A percentile compares a stretch with the other conserved stretches of the same genome.
Conservation (phyloP, 139 green algal species). For the Tetradesmus lagerheimii region DNA sequence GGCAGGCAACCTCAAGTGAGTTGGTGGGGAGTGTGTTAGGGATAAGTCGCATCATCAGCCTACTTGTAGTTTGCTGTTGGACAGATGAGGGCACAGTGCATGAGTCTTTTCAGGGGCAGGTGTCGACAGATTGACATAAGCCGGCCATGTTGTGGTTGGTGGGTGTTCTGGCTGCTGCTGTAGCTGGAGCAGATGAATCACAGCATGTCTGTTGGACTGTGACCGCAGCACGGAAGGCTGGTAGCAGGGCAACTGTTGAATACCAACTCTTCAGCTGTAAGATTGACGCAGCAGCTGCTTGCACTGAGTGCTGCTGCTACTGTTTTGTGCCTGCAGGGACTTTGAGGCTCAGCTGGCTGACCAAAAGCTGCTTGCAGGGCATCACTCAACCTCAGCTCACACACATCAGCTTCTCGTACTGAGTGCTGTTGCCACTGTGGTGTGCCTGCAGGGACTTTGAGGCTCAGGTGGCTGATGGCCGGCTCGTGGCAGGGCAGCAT, state of each 20-base stretch:
- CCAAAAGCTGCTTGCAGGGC: slow-evolving; percentile 12
- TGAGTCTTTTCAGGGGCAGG: too few species aligned
- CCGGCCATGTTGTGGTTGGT: too few species aligned
- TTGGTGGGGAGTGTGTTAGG: background rate
- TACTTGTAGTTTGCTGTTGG: too few species aligned
- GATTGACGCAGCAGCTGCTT: too few species aligned
- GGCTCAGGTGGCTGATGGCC: slow-evolving; percentile 38
- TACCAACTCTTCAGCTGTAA: background rate
- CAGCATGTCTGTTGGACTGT: too few species aligned
- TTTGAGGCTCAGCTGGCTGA: slow-evolving; percentile 5
- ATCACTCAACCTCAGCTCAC: slow-evolving; percentile 19
- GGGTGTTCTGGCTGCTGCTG: too few species aligned
- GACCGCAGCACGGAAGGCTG: too few species aligned
- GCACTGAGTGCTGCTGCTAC: background rate
- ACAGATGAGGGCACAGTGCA: background rate
- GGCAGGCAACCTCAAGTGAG: slow-evolving; percentile 79
- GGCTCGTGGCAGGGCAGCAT: slow-evolving; percentile 35
- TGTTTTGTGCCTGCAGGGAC: slow-evolving; percentile 5
- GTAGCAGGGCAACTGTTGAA: background rate
- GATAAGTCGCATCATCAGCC: too few species aligned
- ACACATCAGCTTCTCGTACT: background rate
- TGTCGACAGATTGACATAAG: too few species aligned
- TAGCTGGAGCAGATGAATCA: too few species aligned
- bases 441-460: slow-evolving; percentile 40
- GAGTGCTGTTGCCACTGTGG: background rate